A percentile compares a stretch with the other conserved stretches of the same genome.
These are phyloP conservation scores for Brettanomyces nanus DNA, from an alignment of 805 yeast species.

Conservation along the genomic window DNA sequence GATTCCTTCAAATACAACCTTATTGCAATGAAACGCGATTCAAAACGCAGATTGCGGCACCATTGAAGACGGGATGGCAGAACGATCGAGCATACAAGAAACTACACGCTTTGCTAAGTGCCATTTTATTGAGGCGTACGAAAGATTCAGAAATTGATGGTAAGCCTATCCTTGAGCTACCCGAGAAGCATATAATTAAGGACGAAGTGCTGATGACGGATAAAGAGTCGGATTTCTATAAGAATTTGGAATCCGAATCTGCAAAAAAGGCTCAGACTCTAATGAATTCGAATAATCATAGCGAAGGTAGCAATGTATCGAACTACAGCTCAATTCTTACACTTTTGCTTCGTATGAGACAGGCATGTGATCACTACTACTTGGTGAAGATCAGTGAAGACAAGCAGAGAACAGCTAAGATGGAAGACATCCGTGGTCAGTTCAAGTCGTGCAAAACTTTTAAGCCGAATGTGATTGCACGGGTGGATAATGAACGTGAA, in stretches of 20 bases:
- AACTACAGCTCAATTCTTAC: slow-evolving; percentile 56
- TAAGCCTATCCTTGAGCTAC: slow-evolving; percentile 62
- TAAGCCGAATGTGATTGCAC: slow-evolving; percentile 17
- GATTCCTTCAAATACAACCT: slow-evolving; percentile 52
- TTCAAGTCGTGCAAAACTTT: slow-evolving; percentile 17
- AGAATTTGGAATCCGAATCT: slow-evolving; percentile 44
- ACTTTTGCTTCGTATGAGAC: slow-evolving; percentile 69
- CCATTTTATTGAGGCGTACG: slow-evolving; percentile 68
- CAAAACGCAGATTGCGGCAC: slow-evolving; percentile 45
- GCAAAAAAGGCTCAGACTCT: slow-evolving; percentile 43
- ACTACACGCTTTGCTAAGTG: slow-evolving; percentile 60
- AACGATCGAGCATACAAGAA: slow-evolving; percentile 38
- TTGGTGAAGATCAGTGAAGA: slow-evolving; percentile 58
- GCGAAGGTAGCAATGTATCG: slow-evolving; percentile 12
- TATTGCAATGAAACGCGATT: slow-evolving; percentile 54
- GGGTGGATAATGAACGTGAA: slow-evolving; percentile 29
- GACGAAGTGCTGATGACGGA: slow-evolving; percentile 42
- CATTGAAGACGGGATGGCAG: slow-evolving; percentile 35
- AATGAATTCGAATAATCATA: slow-evolving; percentile 21
- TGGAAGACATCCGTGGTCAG: slow-evolving; percentile 25
- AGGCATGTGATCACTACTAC: slow-evolving; percentile 77
- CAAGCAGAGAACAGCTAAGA: slow-evolving; percentile 30
- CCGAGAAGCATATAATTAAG: slow-evolving; percentile 46
- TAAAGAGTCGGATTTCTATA: slow-evolving; percentile 52
- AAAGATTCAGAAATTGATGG: slow-evolving; percentile 71